phyloP scores from a whole-genome alignment of 257 asterid genomes.

The Gentiana macrophylla region DNA sequence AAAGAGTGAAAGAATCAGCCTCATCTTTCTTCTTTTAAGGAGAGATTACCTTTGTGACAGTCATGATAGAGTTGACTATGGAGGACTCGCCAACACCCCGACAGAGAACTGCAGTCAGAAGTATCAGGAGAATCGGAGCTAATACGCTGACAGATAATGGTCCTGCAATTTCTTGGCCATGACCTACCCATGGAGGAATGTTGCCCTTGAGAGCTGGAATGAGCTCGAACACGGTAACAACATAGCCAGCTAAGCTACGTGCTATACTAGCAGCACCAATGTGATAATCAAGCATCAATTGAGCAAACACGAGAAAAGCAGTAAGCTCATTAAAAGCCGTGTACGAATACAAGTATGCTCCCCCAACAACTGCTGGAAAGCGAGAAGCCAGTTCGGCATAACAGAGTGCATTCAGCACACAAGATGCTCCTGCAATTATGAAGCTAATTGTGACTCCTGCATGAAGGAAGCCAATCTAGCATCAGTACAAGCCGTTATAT shows the following conservation, averaged over 20 bases:
- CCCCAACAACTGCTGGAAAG: constrained; percentile 98
- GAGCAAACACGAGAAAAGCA: constrained; percentile 87
- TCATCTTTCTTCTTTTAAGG: not conserved
- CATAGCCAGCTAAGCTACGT: constrained; percentile 90
- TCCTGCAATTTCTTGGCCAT: constrained; percentile 68
- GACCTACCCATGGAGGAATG: constrained; percentile 88
- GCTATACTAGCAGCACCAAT: constrained; percentile 99
- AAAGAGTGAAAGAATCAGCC: not conserved
- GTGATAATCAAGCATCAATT: constrained; percentile 92
- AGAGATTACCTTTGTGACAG: constrained; percentile 58
- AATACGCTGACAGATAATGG: constrained; percentile 59
- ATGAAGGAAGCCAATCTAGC: constrained; percentile 12
- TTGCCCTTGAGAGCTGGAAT: constrained; percentile 56
- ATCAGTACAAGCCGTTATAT: constrained; percentile 4
- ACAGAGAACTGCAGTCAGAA: constrained; percentile 72
- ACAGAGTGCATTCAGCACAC: constrained; percentile 83
- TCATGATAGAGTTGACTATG: constrained; percentile 64
- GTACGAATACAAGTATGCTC: constrained; percentile 85
- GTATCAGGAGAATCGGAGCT: constrained; percentile 68
- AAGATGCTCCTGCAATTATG: constrained; percentile 79
- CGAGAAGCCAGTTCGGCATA: constrained; percentile 90
- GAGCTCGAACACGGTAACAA: constrained; percentile 61
- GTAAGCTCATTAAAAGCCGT: constrained; percentile 95
- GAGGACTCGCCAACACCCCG: constrained; percentile 96
- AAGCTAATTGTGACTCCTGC: constrained; percentile 91